Conservation (phyloP, 2,329 filamentous ascomycete species). For the Aspergillus sp. region DNA sequence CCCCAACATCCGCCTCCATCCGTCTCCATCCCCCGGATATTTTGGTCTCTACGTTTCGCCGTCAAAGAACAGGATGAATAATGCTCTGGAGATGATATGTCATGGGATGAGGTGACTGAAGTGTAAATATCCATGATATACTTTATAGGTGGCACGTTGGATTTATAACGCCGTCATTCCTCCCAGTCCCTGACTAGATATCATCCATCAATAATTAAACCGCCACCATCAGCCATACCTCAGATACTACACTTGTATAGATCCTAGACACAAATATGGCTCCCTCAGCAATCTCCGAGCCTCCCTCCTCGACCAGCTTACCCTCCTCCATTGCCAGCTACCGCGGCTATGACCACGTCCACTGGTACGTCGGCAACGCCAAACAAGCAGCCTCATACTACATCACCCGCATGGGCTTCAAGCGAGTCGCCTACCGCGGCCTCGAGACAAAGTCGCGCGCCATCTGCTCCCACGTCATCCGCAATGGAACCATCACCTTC, state of each 20-base stretch:
- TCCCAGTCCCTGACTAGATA: background rate
- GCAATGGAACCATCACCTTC: constrained; percentile 45
- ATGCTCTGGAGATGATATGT: background rate
- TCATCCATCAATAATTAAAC: background rate
- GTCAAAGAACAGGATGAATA: background rate
- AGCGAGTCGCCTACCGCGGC: constrained; percentile 76
- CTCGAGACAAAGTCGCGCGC: constrained; percentile 83
- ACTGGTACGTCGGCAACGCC: constrained; percentile 96
- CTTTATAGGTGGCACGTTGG: background rate
- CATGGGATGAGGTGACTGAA: background rate
- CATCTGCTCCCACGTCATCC: constrained; percentile 74
- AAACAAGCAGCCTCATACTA: constrained; percentile 94
- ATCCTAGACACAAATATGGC: constrained; percentile 22
- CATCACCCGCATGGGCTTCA: constrained; percentile 82
- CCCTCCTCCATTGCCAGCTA: constrained; percentile 46
- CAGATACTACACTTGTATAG: background rate
- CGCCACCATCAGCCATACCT: background rate
- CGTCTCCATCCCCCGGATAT: constrained; percentile 13
- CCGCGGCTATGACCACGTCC: constrained; percentile 86
- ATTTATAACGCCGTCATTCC: constrained; percentile 6
- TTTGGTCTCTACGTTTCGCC: background rate
- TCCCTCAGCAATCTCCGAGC: constrained; percentile 31
- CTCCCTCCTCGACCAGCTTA: constrained; percentile 16
- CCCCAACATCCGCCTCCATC: constrained; percentile 16
- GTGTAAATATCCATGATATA: background rate